These are phyloP conservation scores for Chaetomium sp. DNA, from an alignment of 2,329 filamentous ascomycete species.

Conservation along the genomic window DNA sequence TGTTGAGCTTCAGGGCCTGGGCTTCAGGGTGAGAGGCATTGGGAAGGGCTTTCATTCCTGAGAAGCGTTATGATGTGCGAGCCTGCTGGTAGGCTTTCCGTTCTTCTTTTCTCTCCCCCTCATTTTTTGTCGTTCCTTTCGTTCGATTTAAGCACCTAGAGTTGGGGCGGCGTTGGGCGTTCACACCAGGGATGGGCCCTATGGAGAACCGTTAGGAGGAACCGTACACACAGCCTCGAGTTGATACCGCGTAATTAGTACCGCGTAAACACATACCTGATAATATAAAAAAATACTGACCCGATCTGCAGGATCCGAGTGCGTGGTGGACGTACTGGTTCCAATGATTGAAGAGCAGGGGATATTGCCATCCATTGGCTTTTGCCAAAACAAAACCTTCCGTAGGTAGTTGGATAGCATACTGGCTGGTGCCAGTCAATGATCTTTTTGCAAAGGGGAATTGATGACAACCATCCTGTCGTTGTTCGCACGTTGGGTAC, in stretches of 20 bases:
- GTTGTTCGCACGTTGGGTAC: too few species aligned
- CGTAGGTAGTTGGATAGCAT: too few species aligned
- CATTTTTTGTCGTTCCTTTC: too few species aligned
- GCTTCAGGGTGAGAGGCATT: conserved; percentile 32
- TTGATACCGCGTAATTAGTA: conserved; percentile 10
- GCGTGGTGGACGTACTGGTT: too few species aligned
- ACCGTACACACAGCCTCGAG: not conserved
- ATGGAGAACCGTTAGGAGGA: not conserved
- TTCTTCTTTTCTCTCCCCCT: not conserved
- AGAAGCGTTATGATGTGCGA: not conserved
- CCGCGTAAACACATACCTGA: not conserved
- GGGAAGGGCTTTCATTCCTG: conserved; percentile 27
- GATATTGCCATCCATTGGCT: too few species aligned
- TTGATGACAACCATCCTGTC: too few species aligned
- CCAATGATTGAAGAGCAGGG: too few species aligned
- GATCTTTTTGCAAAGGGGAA: too few species aligned
- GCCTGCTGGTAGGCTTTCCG: not conserved
- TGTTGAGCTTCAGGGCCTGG: conserved; percentile 30
- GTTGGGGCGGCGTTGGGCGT: not conserved
- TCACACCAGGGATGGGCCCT: not conserved
- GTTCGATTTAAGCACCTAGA: not conserved
- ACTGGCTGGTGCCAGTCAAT: too few species aligned
- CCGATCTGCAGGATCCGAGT: not conserved
- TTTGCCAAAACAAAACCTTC: too few species aligned
- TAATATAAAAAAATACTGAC: not conserved